phyloP scores from a whole-genome alignment of 2,329 filamentous ascomycete species.

The Aspergillus luchuensis region DNA sequence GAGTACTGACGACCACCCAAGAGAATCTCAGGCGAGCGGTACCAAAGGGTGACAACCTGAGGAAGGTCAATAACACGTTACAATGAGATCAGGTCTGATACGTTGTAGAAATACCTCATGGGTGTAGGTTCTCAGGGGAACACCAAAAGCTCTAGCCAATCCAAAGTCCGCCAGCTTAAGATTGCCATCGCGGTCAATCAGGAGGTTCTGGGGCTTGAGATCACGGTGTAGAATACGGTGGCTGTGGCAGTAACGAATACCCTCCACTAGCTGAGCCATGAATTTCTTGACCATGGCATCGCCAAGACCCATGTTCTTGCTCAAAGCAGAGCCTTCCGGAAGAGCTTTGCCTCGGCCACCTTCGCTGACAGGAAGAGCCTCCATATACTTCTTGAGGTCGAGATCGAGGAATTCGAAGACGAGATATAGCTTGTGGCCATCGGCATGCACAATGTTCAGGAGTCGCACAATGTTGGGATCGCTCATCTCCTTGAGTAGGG shows the following conservation, averaged over 20 bases:
- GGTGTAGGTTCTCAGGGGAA: constrained; percentile 86
- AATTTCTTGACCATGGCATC: constrained; percentile 87
- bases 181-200: constrained; percentile 84
- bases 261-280: constrained; percentile 83
- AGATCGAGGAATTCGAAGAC: constrained; percentile 90
- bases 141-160: constrained; percentile 84
- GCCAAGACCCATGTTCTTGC: constrained; percentile 70
- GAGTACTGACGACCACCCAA: constrained; percentile 90
- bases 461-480: constrained; percentile 87
- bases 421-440: constrained; percentile 91
- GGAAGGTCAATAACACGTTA: constrained; percentile 13
- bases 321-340: constrained; percentile 70
- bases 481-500: constrained; percentile 90
- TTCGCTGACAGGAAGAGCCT: constrained; percentile 79
- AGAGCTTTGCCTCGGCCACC: constrained; percentile 83
- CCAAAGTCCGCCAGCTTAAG: constrained; percentile 90
- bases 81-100: background rate
- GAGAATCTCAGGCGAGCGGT: constrained; percentile 85
- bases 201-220: constrained; percentile 85
- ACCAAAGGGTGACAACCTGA: constrained; percentile 88
- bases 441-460: constrained; percentile 89
- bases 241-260: constrained; percentile 84
- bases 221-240: constrained; percentile 86
- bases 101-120: constrained; percentile 64
- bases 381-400: constrained; percentile 96